Evolutionary conservation across 768 basidiomycete species (phyloP).

Genomic region (Multifurca ochricompacta): DNA sequence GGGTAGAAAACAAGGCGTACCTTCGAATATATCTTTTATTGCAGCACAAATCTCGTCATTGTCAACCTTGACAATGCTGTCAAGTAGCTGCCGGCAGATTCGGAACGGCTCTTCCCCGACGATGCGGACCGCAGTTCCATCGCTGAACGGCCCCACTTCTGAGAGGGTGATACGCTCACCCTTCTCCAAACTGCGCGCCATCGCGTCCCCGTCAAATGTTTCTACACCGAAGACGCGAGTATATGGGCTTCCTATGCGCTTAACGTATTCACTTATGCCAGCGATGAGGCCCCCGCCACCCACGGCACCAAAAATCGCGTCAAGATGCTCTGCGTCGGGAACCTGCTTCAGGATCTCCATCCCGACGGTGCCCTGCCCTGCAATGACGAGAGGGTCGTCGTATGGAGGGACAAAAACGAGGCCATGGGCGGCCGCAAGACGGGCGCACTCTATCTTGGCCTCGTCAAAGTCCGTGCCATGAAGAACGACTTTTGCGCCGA

Average conservation of each 20-base stretch:
- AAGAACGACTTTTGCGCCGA: constrained; percentile 91
- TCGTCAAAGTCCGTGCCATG: constrained; percentile 93
- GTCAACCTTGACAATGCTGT: constrained; percentile 74
- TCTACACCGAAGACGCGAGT: constrained; percentile 87
- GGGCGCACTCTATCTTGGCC: constrained; percentile 89
- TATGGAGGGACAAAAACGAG: constrained; percentile 93
- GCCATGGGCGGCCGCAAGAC: constrained; percentile 66
- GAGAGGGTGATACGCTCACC: constrained; percentile 76
- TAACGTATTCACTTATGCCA: constrained; percentile 90
- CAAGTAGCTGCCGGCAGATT: constrained; percentile 78
- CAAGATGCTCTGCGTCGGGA: constrained; percentile 63
- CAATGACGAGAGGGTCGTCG: constrained; percentile 94
- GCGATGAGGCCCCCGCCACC: constrained; percentile 91
- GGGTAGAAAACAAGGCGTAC: constrained; percentile 34
- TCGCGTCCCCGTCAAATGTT: constrained; percentile 91
- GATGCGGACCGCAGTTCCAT: constrained; percentile 94
- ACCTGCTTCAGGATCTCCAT: constrained; percentile 93
- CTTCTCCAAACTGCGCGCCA: constrained; percentile 71
- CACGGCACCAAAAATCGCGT: constrained; percentile 83
- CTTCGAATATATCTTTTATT: constrained; percentile 98
- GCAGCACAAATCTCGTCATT: constrained; percentile 98
- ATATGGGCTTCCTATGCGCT: constrained; percentile 79
- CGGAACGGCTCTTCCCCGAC: constrained; percentile 95
- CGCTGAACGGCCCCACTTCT: constrained; percentile 95
- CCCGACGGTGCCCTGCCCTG: constrained; percentile 92